Conservation (phyloP, 2,329 filamentous ascomycete genomes). For the Neurospora sp. region DNA sequence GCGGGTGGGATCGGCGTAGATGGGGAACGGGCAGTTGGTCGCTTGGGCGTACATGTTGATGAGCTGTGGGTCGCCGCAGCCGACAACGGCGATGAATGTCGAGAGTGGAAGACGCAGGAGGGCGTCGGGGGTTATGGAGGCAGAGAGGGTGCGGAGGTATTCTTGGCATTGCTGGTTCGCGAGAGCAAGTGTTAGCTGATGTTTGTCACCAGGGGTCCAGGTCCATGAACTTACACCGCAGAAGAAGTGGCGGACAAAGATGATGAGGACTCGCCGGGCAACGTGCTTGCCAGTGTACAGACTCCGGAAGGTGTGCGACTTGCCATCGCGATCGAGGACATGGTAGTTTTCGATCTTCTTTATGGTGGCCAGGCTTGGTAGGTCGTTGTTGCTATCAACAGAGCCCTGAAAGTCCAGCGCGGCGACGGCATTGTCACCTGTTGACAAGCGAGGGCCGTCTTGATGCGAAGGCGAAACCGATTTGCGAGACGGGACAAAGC, state of each 20-base stretch:
- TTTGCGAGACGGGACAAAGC: not conserved
- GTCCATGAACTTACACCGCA: slow-evolving; percentile 51
- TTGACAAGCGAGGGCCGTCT: not conserved
- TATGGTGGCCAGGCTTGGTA: slow-evolving; percentile 40
- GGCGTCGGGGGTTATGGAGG: slow-evolving; percentile 41
- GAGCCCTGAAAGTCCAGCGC: slow-evolving; percentile 44
- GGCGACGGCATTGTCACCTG: slow-evolving; percentile 14
- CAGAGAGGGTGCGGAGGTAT: slow-evolving; percentile 54
- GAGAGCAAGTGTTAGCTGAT: not conserved
- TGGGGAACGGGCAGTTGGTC: slow-evolving; percentile 58
- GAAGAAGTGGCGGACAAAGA: slow-evolving; percentile 74
- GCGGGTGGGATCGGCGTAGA: slow-evolving; percentile 65
- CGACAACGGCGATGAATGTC: slow-evolving; percentile 59
- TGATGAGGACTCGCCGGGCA: slow-evolving; percentile 50
- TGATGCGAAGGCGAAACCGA: not conserved
- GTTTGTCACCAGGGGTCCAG: not conserved
- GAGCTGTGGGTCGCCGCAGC: slow-evolving; percentile 59
- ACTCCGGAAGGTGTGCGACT: slow-evolving; percentile 50
- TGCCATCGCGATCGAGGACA: slow-evolving; percentile 52
- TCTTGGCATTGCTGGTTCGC: slow-evolving; percentile 59
- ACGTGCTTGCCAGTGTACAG: slow-evolving; percentile 47
- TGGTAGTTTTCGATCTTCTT: slow-evolving; percentile 42
- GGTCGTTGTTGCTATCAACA: slow-evolving; percentile 42
- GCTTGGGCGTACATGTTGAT: slow-evolving; percentile 56
- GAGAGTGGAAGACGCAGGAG: slow-evolving; percentile 41